Evolutionary conservation across 805 yeast genomes (phyloP).

Genomic region (Lachancea lanzarotensis): DNA sequence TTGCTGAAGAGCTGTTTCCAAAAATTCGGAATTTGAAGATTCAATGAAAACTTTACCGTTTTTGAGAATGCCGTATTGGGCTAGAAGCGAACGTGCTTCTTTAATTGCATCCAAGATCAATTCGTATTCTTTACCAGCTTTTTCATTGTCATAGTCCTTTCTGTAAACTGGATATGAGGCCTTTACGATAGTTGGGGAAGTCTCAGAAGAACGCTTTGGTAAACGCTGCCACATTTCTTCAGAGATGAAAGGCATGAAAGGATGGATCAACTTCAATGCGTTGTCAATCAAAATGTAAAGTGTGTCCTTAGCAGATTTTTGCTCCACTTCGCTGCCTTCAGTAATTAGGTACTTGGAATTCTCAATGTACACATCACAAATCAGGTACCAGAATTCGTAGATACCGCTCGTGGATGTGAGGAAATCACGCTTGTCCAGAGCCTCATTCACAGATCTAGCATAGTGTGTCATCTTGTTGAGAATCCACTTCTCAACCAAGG

Average conservation of each 20-base stretch:
- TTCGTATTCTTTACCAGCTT: constrained; percentile 72
- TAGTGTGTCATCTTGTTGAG: constrained; percentile 75
- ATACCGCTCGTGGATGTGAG: constrained; percentile 79
- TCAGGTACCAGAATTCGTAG: constrained; percentile 91
- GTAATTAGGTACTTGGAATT: constrained; percentile 88
- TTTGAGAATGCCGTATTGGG: constrained; percentile 85
- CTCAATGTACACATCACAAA: constrained; percentile 97
- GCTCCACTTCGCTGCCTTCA: constrained; percentile 83
- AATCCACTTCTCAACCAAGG: constrained; percentile 95
- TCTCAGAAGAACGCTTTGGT: constrained; percentile 76
- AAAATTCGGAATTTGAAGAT: constrained; percentile 41
- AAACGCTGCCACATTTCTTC: constrained; percentile 99
- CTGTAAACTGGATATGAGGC: constrained; percentile 72
- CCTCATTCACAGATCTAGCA: constrained; percentile 53
- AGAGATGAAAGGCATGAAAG: constrained; percentile 95
- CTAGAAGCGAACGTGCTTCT: constrained; percentile 83
- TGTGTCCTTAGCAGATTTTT: constrained; percentile 88
- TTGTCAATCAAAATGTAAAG: constrained; percentile 88
- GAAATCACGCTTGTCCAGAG: constrained; percentile 81
- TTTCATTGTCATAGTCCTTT: constrained; percentile 52
- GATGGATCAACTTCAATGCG: constrained; percentile 87
- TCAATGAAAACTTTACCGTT: constrained; percentile 83
- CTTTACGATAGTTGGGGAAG: constrained; percentile 62
- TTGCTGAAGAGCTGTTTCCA: constrained; percentile 57
- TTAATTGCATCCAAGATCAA: constrained; percentile 80